These are phyloP conservation scores for Trematosphaeria pertusa DNA, from an alignment of 2,329 filamentous ascomycete genomes.

Conservation along the genomic window DNA sequence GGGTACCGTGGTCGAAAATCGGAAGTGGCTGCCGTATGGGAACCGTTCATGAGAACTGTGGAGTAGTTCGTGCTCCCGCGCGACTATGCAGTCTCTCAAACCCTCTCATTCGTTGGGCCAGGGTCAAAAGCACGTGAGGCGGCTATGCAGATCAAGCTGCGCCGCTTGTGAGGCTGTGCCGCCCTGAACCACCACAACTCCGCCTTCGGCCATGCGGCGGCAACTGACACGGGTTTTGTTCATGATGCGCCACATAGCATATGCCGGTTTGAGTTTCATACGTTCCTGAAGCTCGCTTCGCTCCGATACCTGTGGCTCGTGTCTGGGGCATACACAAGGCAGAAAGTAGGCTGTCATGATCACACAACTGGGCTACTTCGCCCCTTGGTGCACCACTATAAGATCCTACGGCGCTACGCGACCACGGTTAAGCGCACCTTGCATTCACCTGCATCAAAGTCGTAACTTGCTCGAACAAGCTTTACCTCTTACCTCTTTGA, in stretches of 20 bases:
- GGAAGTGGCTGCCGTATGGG: no score
- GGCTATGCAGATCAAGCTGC: no score
- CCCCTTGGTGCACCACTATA: not conserved
- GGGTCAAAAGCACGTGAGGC: no score
- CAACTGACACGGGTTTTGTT: not conserved
- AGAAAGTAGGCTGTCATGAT: not conserved
- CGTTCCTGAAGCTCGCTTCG: no score
- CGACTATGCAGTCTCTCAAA: constrained; percentile 4
- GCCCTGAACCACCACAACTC: not conserved
- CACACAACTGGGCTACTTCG: not conserved
- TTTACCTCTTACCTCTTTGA: no score
- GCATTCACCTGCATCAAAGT: no score
- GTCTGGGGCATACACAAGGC: constrained; percentile 5
- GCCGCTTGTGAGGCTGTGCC: not conserved
- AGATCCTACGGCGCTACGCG: constrained; percentile 1
- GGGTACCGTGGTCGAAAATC: no score
- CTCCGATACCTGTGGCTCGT: constrained; percentile 1
- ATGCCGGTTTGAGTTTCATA: constrained; percentile 1
- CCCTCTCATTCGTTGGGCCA: no score
- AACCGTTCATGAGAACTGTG: not conserved
- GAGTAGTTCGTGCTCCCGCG: not conserved
- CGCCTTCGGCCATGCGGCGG: not conserved
- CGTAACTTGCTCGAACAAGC: no score
- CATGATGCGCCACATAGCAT: constrained; percentile 3
- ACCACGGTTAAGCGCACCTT: no score